Evolutionary conservation across 129 eudicot genomes (phyloP).

Genomic region (Daucus carota): DNA sequence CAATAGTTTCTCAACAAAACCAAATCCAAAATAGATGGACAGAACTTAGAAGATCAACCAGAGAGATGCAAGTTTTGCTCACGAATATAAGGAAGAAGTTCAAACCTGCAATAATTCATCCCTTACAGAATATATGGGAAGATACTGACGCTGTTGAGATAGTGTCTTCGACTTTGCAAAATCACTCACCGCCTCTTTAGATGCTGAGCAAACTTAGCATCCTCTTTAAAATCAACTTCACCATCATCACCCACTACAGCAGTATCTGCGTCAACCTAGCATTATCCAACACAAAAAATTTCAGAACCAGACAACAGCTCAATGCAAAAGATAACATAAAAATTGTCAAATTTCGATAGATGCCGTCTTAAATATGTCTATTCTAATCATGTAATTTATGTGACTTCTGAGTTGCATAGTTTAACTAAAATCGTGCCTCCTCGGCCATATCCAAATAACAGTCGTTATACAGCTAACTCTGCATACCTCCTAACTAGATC

Average conservation of each 20-base stretch:
- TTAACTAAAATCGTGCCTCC: not conserved
- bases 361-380: not conserved
- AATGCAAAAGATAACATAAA: not conserved
- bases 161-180: constrained; percentile 60
- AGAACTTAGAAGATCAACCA: not conserved
- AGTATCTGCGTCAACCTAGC: constrained; percentile 66
- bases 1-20: not conserved
- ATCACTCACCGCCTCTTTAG: constrained; percentile 55
- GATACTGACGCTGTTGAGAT: constrained; percentile 61
- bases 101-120: constrained; percentile 58
- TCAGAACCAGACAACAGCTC: constrained; percentile 3
- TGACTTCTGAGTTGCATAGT: not conserved
- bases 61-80: not conserved
- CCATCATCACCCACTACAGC: constrained; percentile 70
- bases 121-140: constrained; percentile 59
- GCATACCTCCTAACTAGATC: not conserved
- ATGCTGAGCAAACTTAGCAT: constrained; percentile 62
- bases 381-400: too few relatives aligned
- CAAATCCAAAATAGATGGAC: not conserved
- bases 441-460: not conserved
- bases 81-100: constrained; percentile 5
- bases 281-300: not conserved
- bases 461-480: not conserved
- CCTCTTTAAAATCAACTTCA: constrained; percentile 70
- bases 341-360: not conserved